These are phyloP conservation scores for Beauveria pseudobassiana DNA, from an alignment of 2,329 filamentous ascomycete species.

Conservation along the genomic window DNA sequence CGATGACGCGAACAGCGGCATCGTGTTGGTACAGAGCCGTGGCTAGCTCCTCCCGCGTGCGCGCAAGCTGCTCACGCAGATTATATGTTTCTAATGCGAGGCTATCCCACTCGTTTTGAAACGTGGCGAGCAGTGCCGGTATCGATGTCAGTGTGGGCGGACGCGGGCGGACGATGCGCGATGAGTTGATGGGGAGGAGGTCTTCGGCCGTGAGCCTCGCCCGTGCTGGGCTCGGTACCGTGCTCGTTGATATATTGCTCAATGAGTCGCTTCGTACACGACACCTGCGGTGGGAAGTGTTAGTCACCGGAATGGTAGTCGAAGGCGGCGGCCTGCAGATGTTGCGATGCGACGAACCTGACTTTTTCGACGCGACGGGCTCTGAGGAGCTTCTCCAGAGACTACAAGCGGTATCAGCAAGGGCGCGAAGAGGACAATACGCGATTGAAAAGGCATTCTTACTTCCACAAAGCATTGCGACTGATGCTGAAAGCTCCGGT, in stretches of 20 bases:
- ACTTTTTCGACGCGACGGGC: slow-evolving; percentile 91
- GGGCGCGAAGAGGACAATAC: not conserved
- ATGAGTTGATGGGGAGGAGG: slow-evolving; percentile 77
- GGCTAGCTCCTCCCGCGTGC: slow-evolving; percentile 87
- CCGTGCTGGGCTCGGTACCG: slow-evolving; percentile 84
- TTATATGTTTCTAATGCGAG: slow-evolving; percentile 87
- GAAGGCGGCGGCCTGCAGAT: not conserved
- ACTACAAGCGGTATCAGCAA: slow-evolving; percentile 46
- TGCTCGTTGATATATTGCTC: slow-evolving; percentile 92
- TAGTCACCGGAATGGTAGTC: not conserved
- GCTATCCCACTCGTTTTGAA: slow-evolving; percentile 98
- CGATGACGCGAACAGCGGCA: slow-evolving; percentile 92
- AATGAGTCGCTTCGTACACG: slow-evolving; percentile 89
- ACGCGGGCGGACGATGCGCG: slow-evolving; percentile 76
- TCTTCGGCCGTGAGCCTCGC: slow-evolving; percentile 82
- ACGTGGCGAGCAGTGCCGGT: slow-evolving; percentile 84
- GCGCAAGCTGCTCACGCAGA: slow-evolving; percentile 77
- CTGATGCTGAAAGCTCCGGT: slow-evolving; percentile 20
- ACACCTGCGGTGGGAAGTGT: slow-evolving; percentile 47
- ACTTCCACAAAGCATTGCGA: slow-evolving; percentile 44
- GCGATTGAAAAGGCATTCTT: slow-evolving; percentile 14
- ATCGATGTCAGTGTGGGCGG: slow-evolving; percentile 94
- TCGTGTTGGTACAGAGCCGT: slow-evolving; percentile 95
- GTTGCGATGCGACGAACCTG: slow-evolving; percentile 51
- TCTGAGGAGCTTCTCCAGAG: slow-evolving; percentile 94